Percentiles rank a stretch among this genome's conserved stretches.
Conservation (phyloP, 768 basidiomycete genomes). For the Mycena epipterygia region DNA sequence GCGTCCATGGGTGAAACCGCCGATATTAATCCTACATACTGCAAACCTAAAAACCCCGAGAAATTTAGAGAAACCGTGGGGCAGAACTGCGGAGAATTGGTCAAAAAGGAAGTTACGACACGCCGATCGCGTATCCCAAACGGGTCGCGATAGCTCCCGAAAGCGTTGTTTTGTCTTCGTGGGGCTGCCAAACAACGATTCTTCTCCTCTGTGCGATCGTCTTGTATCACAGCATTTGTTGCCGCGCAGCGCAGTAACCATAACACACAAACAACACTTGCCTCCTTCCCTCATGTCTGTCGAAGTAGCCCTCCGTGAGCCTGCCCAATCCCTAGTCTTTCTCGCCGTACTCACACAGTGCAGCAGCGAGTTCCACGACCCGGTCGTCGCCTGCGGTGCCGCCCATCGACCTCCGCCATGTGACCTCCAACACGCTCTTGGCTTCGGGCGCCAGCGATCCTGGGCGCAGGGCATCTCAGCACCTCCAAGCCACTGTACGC, state of each 20-base stretch:
- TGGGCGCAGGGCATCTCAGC: constrained; percentile 60
- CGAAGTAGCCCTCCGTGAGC: constrained; percentile 18
- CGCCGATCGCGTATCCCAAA: not conserved
- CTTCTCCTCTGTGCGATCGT: constrained; percentile 6
- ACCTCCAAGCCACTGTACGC: constrained; percentile 57
- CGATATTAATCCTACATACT: no score
- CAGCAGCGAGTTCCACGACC: constrained; percentile 27
- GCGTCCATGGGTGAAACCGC: no score
- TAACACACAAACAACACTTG: no score
- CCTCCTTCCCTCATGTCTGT: constrained; percentile 23
- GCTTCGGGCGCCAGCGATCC: constrained; percentile 43
- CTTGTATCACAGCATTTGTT: constrained; percentile 2
- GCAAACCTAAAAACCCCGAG: no score
- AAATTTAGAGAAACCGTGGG: no score
- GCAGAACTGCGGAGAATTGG: not conserved
- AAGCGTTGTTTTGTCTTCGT: not conserved
- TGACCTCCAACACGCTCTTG: constrained; percentile 65
- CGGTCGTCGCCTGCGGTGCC: constrained; percentile 43
- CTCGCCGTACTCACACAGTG: constrained; percentile 1
- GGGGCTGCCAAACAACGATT: constrained; percentile 13
- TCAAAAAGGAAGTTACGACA: not conserved
- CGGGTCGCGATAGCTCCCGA: constrained; percentile 1
- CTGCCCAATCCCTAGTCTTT: not conserved
- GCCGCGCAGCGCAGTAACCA: not conserved
- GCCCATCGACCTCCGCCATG: constrained; percentile 66